These are phyloP conservation scores for Kregervanrija delftensis DNA, from an alignment of 805 yeast species.

Conservation along the genomic window DNA sequence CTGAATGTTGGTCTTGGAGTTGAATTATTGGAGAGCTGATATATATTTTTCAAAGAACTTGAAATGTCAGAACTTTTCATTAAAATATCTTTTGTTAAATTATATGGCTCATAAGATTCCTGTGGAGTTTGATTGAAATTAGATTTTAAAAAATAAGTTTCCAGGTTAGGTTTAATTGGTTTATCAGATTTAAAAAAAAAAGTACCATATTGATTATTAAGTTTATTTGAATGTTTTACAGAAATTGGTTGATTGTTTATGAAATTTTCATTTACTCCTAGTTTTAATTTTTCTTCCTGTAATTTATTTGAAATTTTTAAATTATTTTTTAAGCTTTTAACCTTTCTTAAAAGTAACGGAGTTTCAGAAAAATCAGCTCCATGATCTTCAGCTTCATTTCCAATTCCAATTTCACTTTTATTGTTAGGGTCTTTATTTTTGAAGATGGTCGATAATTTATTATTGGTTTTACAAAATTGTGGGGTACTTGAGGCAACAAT, in stretches of 20 bases:
- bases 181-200: conserved; percentile 14
- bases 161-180: conserved; percentile 5
- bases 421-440: conserved; percentile 2
- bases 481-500: background rate
- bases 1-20: conserved; percentile 10
- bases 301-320: background rate
- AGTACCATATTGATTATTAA: conserved; percentile 21
- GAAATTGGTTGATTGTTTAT: background rate
- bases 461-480: background rate
- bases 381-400: conserved; percentile 1
- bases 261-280: background rate
- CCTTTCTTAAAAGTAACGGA: conserved; percentile 2
- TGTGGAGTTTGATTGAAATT: conserved; percentile 5
- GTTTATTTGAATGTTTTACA: background rate
- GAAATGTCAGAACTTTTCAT: conserved; percentile 2
- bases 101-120: background rate
- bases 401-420: background rate
- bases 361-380: background rate
- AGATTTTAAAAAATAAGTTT: conserved; percentile 15
- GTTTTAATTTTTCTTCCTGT: background rate
- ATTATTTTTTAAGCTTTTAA: background rate
- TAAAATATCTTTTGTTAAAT: conserved; percentile 4
- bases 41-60: background rate
- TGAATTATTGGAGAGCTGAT: background rate
- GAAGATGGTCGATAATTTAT: conserved; percentile 1